Conservation (phyloP, 2,329 filamentous ascomycete species). For the Grosmannia serpens region DNA sequence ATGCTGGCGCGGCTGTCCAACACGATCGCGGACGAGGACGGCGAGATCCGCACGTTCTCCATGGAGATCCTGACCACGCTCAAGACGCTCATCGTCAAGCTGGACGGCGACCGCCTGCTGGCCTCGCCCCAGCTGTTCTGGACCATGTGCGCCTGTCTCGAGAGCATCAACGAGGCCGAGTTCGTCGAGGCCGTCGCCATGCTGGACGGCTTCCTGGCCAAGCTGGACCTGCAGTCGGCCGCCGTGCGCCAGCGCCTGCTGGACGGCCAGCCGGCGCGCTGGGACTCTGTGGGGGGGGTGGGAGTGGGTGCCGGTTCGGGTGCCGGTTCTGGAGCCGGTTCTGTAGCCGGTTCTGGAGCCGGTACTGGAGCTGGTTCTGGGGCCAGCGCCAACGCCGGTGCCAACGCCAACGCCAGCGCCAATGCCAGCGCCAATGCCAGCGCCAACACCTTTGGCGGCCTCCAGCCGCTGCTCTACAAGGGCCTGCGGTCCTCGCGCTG, state of each 20-base stretch:
- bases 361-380: too few relatives aligned
- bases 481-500: constrained; percentile 79
- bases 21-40: constrained; percentile 89
- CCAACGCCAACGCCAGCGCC: too few relatives aligned
- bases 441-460: constrained; percentile 68
- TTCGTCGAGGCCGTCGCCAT: constrained; percentile 87
- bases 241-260: constrained; percentile 58
- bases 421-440: too few relatives aligned
- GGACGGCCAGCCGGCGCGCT: constrained; percentile 70
- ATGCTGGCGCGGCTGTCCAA: constrained; percentile 94
- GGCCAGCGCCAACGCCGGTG: too few relatives aligned
- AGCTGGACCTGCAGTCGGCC: constrained; percentile 66
- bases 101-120: constrained; percentile 67
- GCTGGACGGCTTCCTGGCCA: constrained; percentile 75
- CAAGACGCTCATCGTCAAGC: constrained; percentile 77
- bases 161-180: constrained; percentile 93
- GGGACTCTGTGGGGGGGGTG: too few relatives aligned
- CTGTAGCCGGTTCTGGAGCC: too few relatives aligned
- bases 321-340: too few relatives aligned
- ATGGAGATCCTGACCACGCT: constrained; percentile 96
- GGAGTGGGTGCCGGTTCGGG: too few relatives aligned
- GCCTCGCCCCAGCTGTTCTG: constrained; percentile 95
- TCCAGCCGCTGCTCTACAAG: constrained; percentile 81
- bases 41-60: constrained; percentile 90
- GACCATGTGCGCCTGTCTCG: constrained; percentile 91